These are phyloP conservation scores for Aspergillus felis DNA, from an alignment of 2,329 filamentous ascomycete genomes.

Conservation along the genomic window DNA sequence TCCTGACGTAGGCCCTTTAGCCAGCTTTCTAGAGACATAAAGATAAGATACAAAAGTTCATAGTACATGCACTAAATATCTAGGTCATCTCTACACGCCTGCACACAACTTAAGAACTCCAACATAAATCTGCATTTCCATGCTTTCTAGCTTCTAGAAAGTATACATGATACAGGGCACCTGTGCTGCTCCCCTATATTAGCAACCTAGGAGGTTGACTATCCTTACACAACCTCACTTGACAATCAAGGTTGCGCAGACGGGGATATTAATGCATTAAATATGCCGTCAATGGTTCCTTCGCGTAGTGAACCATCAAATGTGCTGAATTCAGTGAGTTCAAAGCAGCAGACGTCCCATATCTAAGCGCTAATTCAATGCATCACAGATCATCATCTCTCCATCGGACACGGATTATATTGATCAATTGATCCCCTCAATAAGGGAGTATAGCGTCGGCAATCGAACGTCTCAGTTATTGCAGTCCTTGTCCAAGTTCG, in stretches of 20 bases:
- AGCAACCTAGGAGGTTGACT: not conserved
- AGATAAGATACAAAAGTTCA: not conserved
- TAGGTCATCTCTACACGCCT: not conserved
- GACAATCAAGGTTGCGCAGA: not conserved
- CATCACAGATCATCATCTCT: slow-evolving; percentile 76
- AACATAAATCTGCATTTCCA: not conserved
- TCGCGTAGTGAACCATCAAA: slow-evolving; percentile 35
- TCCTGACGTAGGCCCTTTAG: not conserved
- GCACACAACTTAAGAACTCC: not conserved
- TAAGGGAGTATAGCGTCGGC: slow-evolving; percentile 81
- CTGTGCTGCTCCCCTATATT: too few relatives aligned
- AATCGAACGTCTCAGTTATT: slow-evolving; percentile 70
- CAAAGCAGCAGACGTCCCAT: not conserved
- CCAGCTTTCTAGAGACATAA: not conserved
- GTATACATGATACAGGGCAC: not conserved
- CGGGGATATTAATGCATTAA: not conserved
- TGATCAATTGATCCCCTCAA: slow-evolving; percentile 88
- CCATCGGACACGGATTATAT: slow-evolving; percentile 91
- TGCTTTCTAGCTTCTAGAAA: not conserved
- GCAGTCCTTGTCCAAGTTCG: slow-evolving; percentile 75
- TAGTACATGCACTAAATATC: too few relatives aligned
- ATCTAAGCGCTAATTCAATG: slow-evolving; percentile 7
- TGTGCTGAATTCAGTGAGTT: slow-evolving; percentile 38
- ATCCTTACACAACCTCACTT: not conserved
- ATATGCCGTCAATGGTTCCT: slow-evolving; percentile 34